phyloP scores from a whole-genome alignment of 495 filamentous ascomycete species.

The Tetracladium marchalianum region DNA sequence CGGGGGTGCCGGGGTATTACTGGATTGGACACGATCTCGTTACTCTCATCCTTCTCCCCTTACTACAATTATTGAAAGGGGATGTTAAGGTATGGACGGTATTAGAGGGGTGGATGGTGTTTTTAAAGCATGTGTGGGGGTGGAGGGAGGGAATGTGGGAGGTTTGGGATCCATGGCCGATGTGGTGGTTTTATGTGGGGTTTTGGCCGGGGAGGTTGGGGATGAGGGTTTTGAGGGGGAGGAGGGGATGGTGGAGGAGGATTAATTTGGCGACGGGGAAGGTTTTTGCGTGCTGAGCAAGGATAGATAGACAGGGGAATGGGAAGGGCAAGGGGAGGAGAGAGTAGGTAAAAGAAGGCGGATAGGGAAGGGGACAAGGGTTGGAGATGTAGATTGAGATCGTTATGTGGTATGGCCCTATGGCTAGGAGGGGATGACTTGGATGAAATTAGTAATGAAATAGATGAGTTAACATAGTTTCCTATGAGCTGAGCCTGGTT shows the following conservation, averaged over 20 bases:
- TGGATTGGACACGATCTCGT: constrained; percentile 52
- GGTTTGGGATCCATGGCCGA: constrained; percentile 50
- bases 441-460: too few relatives aligned
- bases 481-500: too few relatives aligned
- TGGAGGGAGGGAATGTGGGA: constrained; percentile 55
- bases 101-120: constrained; percentile 13
- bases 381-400: too few relatives aligned
- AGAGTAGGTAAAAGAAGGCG: too few relatives aligned
- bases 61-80: constrained; percentile 21
- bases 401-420: too few relatives aligned
- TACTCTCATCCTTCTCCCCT: constrained; percentile 34
- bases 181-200: constrained; percentile 46
- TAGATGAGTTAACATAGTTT: too few relatives aligned
- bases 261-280: constrained; percentile 50
- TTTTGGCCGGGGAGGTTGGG: constrained; percentile 49
- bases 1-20: constrained; percentile 31
- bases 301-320: too few relatives aligned
- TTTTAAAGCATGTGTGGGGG: constrained; percentile 33
- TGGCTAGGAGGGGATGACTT: too few relatives aligned
- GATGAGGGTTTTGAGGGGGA: constrained; percentile 25
- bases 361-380: too few relatives aligned
- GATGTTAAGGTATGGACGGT: constrained; percentile 15
- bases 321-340: too few relatives aligned
- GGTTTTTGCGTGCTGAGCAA: constrained; percentile 33
- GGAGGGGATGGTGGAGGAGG: constrained; percentile 36